phyloP scores from a whole-genome alignment of 148 eudicot genomes.

The Cornus florida region DNA sequence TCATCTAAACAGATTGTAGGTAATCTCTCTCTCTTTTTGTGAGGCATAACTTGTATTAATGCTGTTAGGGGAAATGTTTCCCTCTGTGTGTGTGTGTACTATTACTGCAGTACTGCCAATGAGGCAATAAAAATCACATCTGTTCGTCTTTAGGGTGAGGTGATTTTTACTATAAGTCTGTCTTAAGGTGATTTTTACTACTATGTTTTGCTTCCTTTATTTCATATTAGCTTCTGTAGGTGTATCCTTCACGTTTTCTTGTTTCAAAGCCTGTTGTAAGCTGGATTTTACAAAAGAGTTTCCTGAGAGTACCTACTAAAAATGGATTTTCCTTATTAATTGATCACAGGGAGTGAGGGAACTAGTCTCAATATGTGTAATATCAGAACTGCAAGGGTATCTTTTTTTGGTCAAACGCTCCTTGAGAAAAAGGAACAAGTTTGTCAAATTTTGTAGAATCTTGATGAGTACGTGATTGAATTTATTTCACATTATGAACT shows the following conservation, averaged over 20 bases:
- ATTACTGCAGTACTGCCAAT: background rate
- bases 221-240: background rate
- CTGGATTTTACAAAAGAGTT: background rate
- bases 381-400: background rate
- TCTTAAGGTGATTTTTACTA: background rate
- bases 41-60: background rate
- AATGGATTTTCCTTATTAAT: background rate
- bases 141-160: too few relatives aligned
- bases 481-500: background rate
- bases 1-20: background rate
- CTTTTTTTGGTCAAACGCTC: background rate
- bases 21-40: background rate
- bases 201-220: background rate
- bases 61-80: background rate
- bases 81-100: background rate
- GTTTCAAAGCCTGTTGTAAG: background rate
- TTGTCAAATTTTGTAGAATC: background rate
- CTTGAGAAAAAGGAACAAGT: background rate
- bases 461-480: conserved; percentile 5
- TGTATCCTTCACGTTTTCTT: background rate
- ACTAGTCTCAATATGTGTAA: too few relatives aligned
- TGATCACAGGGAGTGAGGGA: background rate
- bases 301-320: background rate
- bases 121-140: background rate
- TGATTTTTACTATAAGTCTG: background rate